These are phyloP conservation scores for Verticillium longisporum DNA, from an alignment of 2,329 filamentous ascomycete species.

Conservation along the genomic window DNA sequence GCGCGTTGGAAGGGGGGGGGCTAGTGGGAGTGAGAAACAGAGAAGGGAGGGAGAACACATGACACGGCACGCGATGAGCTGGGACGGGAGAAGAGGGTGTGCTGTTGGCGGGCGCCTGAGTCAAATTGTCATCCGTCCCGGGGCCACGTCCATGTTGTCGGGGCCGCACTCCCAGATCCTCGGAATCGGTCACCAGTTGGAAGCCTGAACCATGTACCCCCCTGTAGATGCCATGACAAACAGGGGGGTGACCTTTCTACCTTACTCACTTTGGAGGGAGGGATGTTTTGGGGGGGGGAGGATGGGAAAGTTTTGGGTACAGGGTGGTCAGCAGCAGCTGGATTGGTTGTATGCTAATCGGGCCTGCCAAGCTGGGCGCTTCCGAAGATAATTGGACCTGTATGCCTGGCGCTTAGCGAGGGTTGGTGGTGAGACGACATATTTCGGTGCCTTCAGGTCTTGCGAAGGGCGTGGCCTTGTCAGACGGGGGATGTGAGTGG, in stretches of 20 bases:
- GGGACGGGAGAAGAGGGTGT: not conserved
- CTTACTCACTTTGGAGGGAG: no score
- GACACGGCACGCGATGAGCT: not conserved
- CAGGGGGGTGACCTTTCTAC: not conserved
- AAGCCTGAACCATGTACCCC: not conserved
- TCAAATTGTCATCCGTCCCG: not conserved
- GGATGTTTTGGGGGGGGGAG: no score
- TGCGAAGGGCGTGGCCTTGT: not conserved
- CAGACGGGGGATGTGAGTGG: not conserved
- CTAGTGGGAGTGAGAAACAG: not conserved
- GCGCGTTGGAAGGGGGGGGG: not conserved
- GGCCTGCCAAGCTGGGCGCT: not conserved
- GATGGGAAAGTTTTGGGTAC: not conserved
- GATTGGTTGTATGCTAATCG: not conserved
- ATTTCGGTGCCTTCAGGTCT: not conserved
- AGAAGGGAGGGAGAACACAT: no score
- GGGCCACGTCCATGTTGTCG: not conserved
- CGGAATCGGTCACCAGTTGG: not conserved
- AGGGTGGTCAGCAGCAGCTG: not conserved
- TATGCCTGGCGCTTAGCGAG: not conserved
- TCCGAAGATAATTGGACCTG: not conserved
- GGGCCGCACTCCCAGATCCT: not conserved
- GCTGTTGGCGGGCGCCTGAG: not conserved
- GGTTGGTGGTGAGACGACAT: not conserved
- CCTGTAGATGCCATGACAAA: not conserved